These are phyloP conservation scores for Globisporangium camurandrum DNA, from an alignment of 352 stramenopile genomes.

Conservation along the genomic window DNA sequence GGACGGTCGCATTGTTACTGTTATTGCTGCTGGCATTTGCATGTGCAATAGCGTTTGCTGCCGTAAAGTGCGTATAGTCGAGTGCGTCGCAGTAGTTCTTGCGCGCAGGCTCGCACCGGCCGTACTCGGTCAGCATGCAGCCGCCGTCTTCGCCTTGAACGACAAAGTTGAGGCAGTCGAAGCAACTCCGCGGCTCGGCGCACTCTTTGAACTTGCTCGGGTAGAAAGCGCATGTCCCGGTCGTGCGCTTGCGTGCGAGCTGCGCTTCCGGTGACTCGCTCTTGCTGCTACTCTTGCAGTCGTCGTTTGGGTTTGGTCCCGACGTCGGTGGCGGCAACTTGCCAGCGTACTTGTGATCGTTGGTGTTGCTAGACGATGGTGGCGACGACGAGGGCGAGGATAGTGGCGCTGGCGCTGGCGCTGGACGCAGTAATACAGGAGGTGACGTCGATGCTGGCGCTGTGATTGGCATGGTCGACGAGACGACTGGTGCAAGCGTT, in stretches of 20 bases:
- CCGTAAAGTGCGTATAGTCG: slow-evolving; percentile 9
- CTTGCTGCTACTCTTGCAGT: slow-evolving; percentile 5
- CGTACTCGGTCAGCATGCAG: slow-evolving; percentile 29
- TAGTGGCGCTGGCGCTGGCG: not conserved
- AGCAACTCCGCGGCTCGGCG: slow-evolving; percentile 33
- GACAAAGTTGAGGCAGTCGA: slow-evolving; percentile 44
- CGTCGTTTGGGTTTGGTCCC: not conserved
- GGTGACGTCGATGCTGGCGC: too few species aligned
- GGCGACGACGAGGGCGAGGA: not conserved
- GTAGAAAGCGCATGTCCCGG: slow-evolving; percentile 32
- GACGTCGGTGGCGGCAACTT: not conserved
- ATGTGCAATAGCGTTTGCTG: slow-evolving; percentile 9
- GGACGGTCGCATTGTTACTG: not conserved
- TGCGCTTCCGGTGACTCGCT: slow-evolving; percentile 8
- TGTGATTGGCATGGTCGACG: too few species aligned
- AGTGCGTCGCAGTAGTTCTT: slow-evolving; percentile 1
- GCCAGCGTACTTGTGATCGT: not conserved
- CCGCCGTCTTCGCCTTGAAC: slow-evolving; percentile 22
- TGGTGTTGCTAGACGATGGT: not conserved
- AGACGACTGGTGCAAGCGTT: not conserved
- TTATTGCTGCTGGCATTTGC: not conserved
- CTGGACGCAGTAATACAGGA: not conserved
- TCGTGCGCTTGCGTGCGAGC: slow-evolving; percentile 20
- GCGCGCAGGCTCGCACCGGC: slow-evolving; percentile 6
- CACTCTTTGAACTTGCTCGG: slow-evolving; percentile 28